Evolutionary conservation across 306 rosid species (phyloP).

Genomic region (Pueraria montana): DNA sequence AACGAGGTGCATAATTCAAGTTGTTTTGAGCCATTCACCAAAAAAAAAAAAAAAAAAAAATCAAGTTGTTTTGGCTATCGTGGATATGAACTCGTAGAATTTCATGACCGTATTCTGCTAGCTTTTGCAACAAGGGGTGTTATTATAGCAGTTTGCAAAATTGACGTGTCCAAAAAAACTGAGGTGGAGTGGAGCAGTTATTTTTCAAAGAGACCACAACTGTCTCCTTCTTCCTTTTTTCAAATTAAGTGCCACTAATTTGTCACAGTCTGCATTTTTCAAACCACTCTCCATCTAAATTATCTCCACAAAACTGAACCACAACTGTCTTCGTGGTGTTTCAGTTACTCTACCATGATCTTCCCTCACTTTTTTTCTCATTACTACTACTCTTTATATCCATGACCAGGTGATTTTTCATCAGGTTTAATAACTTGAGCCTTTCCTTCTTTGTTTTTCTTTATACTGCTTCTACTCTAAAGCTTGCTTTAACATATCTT

Average conservation of each 20-base stretch:
- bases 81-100: not conserved
- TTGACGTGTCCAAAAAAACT: constrained; percentile 56
- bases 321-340: constrained; percentile 48
- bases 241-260: constrained; percentile 36
- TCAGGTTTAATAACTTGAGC: not conserved
- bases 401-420: not conserved
- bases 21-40: not conserved
- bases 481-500: not conserved
- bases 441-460: not conserved
- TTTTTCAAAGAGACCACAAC: constrained; percentile 56
- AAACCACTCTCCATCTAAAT: constrained; percentile 61
- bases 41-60: too few species aligned
- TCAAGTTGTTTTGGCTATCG: not conserved
- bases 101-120: not conserved
- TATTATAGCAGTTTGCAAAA: not conserved
- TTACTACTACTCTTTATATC: not conserved
- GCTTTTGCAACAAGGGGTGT: not conserved
- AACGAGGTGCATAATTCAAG: not conserved
- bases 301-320: constrained; percentile 17
- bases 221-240: constrained; percentile 42
- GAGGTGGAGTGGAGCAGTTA: constrained; percentile 61
- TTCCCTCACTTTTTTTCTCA: constrained; percentile 5
- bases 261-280: constrained; percentile 41
- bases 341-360: constrained; percentile 30
- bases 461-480: not conserved